phyloP scores from a whole-genome alignment of 306 rosid species.

The Vigna unguiculata region DNA sequence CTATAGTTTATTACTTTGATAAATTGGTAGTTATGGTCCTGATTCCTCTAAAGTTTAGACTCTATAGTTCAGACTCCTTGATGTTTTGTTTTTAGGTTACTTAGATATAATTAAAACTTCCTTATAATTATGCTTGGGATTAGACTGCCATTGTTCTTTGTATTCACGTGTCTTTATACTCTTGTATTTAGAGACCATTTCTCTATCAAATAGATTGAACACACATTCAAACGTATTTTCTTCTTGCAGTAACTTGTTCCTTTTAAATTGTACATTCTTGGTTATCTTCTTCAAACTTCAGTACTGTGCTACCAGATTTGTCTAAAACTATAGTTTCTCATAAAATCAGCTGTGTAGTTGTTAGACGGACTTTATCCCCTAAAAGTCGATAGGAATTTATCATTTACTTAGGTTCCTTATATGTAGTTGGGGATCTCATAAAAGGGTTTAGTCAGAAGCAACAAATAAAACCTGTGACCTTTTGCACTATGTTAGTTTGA shows the following conservation, averaged over 20 bases:
- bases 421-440: not conserved
- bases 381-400: not conserved
- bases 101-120: no score
- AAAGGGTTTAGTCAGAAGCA: not conserved
- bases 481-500: not conserved
- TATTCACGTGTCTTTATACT: not conserved
- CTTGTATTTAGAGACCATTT: not conserved
- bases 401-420: not conserved
- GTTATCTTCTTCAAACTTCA: slow-evolving; percentile 14
- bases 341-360: slow-evolving; percentile 1
- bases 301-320: not conserved
- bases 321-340: not conserved
- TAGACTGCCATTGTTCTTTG: not conserved
- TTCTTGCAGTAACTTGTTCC: not conserved
- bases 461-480: slow-evolving; percentile 11
- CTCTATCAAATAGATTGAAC: not conserved
- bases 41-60: no score
- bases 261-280: not conserved
- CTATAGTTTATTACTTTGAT: no score
- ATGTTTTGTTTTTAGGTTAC: no score
- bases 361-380: not conserved
- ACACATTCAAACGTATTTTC: not conserved
- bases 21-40: no score
- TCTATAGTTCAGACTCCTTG: no score
- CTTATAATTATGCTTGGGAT: no score